A percentile compares a stretch with the other conserved stretches of the same genome.
These are phyloP conservation scores for Candida nitratophila DNA, from an alignment of 805 yeast species.

Conservation along the genomic window DNA sequence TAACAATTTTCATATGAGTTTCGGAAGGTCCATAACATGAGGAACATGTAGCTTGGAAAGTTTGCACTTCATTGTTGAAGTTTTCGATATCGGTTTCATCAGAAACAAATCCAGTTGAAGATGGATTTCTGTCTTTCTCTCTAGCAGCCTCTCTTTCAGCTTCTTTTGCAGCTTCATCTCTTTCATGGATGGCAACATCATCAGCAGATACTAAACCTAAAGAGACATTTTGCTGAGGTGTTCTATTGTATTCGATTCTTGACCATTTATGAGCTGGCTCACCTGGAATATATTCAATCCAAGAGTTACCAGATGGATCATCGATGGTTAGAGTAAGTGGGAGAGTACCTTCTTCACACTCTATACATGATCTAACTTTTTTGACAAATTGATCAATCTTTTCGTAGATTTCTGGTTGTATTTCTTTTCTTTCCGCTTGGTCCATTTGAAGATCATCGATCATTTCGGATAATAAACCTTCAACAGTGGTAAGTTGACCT, in stretches of 20 bases:
- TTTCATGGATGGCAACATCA: conserved; percentile 51
- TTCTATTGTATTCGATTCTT: conserved; percentile 69
- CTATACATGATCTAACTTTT: conserved; percentile 51
- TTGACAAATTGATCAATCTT: conserved; percentile 67
- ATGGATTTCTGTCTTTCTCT: conserved; percentile 27
- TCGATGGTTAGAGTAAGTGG: conserved; percentile 78
- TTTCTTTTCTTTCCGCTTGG: conserved; percentile 69
- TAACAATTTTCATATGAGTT: conserved; percentile 94
- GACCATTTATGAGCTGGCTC: conserved; percentile 90
- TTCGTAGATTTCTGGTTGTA: conserved; percentile 67
- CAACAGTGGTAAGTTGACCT: conserved; percentile 89
- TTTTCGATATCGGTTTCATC: conserved; percentile 81
- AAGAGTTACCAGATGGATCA: conserved; percentile 96
- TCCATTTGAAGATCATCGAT: conserved; percentile 70
- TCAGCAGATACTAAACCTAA: conserved; percentile 76
- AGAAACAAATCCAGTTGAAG: conserved; percentile 51
- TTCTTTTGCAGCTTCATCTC: conserved; percentile 22
- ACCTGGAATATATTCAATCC: conserved; percentile 86
- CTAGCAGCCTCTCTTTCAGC: conserved; percentile 10
- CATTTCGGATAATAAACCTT: conserved; percentile 83
- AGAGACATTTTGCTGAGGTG: conserved; percentile 80
- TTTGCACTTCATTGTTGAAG: conserved; percentile 83
- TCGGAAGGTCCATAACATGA: conserved; percentile 76
- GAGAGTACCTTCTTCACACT: conserved; percentile 59
- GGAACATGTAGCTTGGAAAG: conserved; percentile 89